These are phyloP conservation scores for Penicillium sp. DNA, from an alignment of 2,329 filamentous ascomycete genomes.

Conservation along the genomic window DNA sequence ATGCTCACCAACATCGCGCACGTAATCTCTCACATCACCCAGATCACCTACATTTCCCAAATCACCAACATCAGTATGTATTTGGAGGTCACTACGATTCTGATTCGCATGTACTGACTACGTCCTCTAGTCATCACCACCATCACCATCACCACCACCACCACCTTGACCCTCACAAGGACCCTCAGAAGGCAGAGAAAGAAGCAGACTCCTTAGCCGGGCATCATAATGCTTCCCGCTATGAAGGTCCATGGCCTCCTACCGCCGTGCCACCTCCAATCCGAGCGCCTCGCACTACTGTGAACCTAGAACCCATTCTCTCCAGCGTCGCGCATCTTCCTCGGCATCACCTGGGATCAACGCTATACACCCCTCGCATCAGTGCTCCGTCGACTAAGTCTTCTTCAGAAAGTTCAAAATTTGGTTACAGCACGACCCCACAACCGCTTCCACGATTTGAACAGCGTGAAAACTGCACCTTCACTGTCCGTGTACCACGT, in stretches of 20 bases:
- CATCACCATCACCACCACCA: conserved; percentile 21
- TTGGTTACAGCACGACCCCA: conserved; percentile 61
- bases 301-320: conserved; percentile 70
- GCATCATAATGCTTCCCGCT: conserved; percentile 48
- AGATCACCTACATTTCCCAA: background rate
- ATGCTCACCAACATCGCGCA: conserved; percentile 61
- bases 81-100: background rate
- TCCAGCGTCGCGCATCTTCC: conserved; percentile 69
- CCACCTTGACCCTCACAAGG: conserved; percentile 59
- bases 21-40: conserved; percentile 62
- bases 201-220: conserved; percentile 32
- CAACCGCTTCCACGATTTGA: conserved; percentile 74
- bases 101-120: background rate
- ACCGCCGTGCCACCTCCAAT: conserved; percentile 33
- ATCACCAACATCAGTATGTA: conserved; percentile 60
- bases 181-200: conserved; percentile 55
- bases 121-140: conserved; percentile 46
- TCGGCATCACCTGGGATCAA: conserved; percentile 79
- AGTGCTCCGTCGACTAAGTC: conserved; percentile 45
- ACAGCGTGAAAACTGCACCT: conserved; percentile 81
- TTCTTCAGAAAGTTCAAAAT: conserved; percentile 51
- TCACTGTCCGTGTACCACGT: conserved; percentile 83
- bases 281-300: conserved; percentile 63
- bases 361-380: conserved; percentile 73
- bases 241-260: conserved; percentile 30